phyloP scores from a whole-genome alignment of 306 rosid genomes.

The Castanea crenata region DNA sequence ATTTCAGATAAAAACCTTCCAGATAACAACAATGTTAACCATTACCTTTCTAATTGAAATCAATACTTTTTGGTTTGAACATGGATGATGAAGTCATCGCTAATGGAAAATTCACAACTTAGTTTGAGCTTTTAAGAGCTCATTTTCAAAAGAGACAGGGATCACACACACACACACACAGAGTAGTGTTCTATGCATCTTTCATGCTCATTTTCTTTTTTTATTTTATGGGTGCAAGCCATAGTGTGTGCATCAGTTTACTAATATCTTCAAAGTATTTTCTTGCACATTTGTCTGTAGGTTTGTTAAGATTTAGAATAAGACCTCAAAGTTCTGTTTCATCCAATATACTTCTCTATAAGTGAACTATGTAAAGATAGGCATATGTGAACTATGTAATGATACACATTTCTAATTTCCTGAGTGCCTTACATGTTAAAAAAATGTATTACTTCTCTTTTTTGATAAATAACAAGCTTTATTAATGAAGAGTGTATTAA shows the following conservation, averaged over 20 bases:
- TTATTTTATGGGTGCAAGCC: background rate
- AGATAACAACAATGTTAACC: background rate
- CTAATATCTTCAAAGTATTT: background rate
- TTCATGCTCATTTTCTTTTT: background rate
- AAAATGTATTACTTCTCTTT: background rate
- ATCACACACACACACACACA: background rate
- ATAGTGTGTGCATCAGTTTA: background rate
- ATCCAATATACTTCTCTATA: no score
- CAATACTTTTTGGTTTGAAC: background rate
- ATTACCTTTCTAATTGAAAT: background rate
- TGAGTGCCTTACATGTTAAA: background rate
- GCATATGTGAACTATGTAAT: background rate
- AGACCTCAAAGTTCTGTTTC: no score
- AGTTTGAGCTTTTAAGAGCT: background rate
- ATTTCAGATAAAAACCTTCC: background rate
- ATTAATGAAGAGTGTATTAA: background rate
- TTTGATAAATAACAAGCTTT: no score
- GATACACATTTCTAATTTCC: background rate
- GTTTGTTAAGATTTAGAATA: no score
- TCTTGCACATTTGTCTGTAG: background rate
- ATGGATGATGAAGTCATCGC: background rate
- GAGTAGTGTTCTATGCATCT: background rate
- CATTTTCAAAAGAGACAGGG: background rate
- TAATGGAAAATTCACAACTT: background rate
- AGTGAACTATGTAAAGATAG: background rate